phyloP scores from a whole-genome alignment of 306 rosid species.

The Quercus berberidifolia region DNA sequence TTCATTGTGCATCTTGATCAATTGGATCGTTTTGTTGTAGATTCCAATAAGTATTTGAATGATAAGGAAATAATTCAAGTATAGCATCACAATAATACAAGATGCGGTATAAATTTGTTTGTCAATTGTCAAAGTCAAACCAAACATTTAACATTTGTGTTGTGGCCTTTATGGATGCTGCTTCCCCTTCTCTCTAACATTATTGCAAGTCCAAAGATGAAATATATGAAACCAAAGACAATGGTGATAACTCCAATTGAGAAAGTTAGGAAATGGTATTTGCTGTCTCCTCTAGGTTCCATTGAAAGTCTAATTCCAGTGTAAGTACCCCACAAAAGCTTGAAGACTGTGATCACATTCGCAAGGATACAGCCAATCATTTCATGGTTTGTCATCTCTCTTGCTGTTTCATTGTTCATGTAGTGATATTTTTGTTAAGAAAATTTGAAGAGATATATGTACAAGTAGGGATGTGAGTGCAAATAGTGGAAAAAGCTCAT shows the following conservation, averaged over 20 bases:
- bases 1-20: no score
- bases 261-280: conserved; percentile 22
- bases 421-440: not conserved
- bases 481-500: not conserved
- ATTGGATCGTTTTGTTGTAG: no score
- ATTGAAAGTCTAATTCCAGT: conserved; percentile 25
- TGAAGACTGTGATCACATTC: conserved; percentile 24
- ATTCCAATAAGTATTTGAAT: not conserved
- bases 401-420: conserved; percentile 2
- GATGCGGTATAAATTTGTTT: not conserved
- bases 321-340: conserved; percentile 22
- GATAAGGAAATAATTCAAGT: not conserved
- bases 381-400: conserved; percentile 1
- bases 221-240: conserved; percentile 22
- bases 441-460: not conserved
- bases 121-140: not conserved
- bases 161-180: not conserved
- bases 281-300: conserved; percentile 21
- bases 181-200: conserved; percentile 4
- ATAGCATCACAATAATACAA: not conserved
- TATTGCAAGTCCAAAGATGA: conserved; percentile 20
- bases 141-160: conserved; percentile 5
- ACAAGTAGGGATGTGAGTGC: not conserved
- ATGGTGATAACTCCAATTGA: conserved; percentile 25
- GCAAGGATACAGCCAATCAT: conserved; percentile 3